Evolutionary conservation across 1,284 basidiomycete species (phyloP), one percentile per base, ranked within the genome.

Genomic region (Athelia sp.): DNA sequence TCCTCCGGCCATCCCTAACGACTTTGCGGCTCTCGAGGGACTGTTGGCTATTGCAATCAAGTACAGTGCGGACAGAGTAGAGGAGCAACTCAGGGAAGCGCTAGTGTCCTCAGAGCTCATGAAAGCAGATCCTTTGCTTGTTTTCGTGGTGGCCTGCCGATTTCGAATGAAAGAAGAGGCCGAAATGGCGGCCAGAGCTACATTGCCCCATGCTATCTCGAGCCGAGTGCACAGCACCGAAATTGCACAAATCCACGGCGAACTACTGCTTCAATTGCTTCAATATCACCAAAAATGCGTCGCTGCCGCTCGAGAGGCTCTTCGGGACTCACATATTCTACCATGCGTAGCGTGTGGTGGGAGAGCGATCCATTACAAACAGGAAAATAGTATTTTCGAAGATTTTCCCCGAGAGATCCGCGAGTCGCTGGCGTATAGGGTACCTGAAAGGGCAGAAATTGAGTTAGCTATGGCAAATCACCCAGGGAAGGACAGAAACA

Each of bases 201-300:
- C 43, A 10, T n/a, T 44, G 6, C 4, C n/a, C 8, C 6, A 23
- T 9, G n/a, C 8, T 9, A n/a, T 26, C 10, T 26, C 10, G 10
- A 22, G 23, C 6, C 43, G 43, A 9, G 14, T 4, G 18, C 23
- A 23, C 17, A 21, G 18, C 15, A 6, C 43, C 19, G 19, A 44
- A 21, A 15, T 44, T 10, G 43, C 15, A n/a, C 17, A 4, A 4
- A 44, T 44, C 18, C 4, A 9, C 8, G 43, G 21, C 4, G 43
- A 11, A 0, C 50, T 47, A 2, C 50, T 55, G 40, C 49, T 59
- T 35, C 52, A 55, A 4, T 49, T 63, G 18, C 56, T 58, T 46
- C 48, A 49, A 4, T 62, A 61, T 46, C 61, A 62, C 43, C 29
- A 55, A 15, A 34, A 38, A 36, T 63, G 61, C 43, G 52, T 56